A percentile compares a stretch with the other conserved stretches of the same genome.
These are phyloP conservation scores for Cunninghamia lanceolata DNA, from an alignment of 75 land plant species.

Conservation along the genomic window DNA sequence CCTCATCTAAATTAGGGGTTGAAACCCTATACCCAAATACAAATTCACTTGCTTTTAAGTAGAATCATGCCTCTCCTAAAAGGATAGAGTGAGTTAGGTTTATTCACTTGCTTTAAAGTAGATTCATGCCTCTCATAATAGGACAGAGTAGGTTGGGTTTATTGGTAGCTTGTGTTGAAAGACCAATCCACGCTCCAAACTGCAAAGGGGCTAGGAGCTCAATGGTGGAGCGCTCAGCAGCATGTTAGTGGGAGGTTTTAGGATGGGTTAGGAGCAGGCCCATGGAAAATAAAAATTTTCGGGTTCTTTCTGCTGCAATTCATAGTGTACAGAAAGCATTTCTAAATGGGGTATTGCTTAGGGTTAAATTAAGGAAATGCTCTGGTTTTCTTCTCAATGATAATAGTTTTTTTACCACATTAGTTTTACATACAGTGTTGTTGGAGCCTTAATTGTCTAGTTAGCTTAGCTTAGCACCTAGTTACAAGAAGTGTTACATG, in stretches of 20 bases:
- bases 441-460: conserved; percentile 1
- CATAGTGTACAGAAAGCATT: neutral
- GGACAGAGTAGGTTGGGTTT: neutral
- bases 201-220: neutral
- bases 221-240: neutral
- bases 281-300: neutral
- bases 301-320: neutral
- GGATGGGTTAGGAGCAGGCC: neutral
- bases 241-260: neutral
- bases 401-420: neutral
- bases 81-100: neutral
- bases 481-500: neutral
- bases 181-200: neutral
- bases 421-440: neutral
- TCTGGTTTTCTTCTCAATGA: neutral
- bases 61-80: neutral
- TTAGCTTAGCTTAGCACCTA: neutral
- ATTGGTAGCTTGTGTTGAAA: neutral
- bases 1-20: neutral
- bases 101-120: neutral
- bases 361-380: neutral
- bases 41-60: neutral
- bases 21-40: neutral
- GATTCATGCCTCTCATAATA: neutral
- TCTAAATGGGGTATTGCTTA: neutral